These are phyloP conservation scores for Physocladia obscura DNA, from an alignment of 192 early-diverging fungal species.

Conservation along the genomic window DNA sequence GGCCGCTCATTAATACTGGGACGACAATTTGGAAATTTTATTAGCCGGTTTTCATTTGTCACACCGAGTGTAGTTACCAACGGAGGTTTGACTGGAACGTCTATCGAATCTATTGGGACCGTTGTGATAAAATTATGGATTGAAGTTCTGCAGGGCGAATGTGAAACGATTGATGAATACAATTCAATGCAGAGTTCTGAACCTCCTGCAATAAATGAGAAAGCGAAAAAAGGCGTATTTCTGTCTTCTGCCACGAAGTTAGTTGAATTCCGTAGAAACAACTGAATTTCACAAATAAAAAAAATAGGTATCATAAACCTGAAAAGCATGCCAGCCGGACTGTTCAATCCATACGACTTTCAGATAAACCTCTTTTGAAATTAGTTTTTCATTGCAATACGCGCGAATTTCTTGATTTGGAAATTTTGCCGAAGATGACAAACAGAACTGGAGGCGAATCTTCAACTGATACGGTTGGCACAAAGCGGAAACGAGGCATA, in stretches of 20 bases:
- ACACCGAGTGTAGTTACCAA: not conserved
- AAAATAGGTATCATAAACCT: not conserved
- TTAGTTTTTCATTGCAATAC: not conserved
- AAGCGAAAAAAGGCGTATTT: not conserved
- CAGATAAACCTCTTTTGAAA: not conserved
- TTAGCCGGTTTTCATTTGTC: too few relatives aligned
- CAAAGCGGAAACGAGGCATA: not conserved
- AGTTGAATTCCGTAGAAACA: not conserved
- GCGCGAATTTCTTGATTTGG: not conserved
- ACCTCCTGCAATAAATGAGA: not conserved
- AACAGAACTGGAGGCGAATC: not conserved
- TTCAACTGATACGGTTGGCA: not conserved
- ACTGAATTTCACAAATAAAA: not conserved
- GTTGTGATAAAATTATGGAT: not conserved
- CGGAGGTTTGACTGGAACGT: not conserved
- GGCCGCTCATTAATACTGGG: too few relatives aligned
- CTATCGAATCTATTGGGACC: not conserved
- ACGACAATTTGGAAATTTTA: too few relatives aligned
- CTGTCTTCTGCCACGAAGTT: not conserved
- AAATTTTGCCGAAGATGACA: not conserved
- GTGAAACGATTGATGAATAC: not conserved
- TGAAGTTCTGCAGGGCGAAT: not conserved
- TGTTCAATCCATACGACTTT: not conserved
- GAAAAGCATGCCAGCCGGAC: not conserved
- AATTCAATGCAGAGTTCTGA: not conserved